Evolutionary conservation across 176 grass and related monocot species (phyloP).

Genomic region (Oryza officinalis): DNA sequence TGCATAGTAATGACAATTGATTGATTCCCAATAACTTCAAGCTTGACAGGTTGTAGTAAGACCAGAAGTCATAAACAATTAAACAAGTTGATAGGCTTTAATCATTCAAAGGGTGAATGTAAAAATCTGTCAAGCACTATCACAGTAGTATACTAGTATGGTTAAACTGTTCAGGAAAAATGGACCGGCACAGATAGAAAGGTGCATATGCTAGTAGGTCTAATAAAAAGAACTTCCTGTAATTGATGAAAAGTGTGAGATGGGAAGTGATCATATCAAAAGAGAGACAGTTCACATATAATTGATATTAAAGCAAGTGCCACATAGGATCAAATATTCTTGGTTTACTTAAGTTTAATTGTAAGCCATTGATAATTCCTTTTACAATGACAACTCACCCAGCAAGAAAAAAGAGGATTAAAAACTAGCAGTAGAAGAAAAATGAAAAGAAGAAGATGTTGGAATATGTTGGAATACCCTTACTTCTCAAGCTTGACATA

Average conservation of each 20-base stretch:
- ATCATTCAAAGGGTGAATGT: not conserved
- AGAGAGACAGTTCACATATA: not conserved
- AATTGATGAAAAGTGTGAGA: not conserved
- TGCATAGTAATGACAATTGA: not conserved
- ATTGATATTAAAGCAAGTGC: not conserved
- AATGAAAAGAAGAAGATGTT: not conserved
- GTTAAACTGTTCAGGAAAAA: not conserved
- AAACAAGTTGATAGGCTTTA: not conserved
- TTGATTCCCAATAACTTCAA: not conserved
- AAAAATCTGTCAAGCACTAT: not conserved
- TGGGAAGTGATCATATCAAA: too few relatives aligned
- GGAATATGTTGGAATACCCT: slow-evolving; percentile 9
- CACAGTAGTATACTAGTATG: not conserved
- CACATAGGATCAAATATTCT: not conserved
- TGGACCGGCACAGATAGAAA: not conserved
- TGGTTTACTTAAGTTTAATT: not conserved
- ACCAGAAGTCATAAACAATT: not conserved
- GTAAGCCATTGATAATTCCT: not conserved
- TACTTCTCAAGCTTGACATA: slow-evolving; percentile 86
- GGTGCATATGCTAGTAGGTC: not conserved
- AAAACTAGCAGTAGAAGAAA: too few relatives aligned
- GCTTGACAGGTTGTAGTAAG: not conserved
- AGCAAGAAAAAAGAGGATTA: too few relatives aligned
- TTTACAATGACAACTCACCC: not conserved
- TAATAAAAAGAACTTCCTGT: not conserved